Base-by-base conservation (phyloP, 2,329 filamentous ascomycete species). In the Aureobasidium sp. region DNA sequence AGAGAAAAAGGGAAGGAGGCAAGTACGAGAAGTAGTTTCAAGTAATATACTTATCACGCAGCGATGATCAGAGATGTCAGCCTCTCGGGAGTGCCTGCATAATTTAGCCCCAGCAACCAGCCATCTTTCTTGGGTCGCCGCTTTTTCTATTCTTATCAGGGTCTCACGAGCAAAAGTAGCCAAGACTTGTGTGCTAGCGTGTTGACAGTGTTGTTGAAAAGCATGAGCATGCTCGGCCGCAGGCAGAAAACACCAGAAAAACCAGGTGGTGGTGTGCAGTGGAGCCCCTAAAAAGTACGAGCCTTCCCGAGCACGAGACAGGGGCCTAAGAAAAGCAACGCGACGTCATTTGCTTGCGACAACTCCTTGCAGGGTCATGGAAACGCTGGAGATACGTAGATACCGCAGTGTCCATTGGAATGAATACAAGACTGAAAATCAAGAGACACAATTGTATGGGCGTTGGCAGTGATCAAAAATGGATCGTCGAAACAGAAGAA, bases 11-110 rank as follows among this genome's bases (percentile, higher is more conserved):
- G 15, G 13, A 29, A 48, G 41, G 17, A 39, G 34, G 9, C 55
- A 48, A 29, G 32, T 37, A 48, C 55, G n/a, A 48, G 42, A 58
- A 27, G 42, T 47, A 57, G 39, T 7, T 34, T 23, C 42, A 48
- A 37, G 34, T 58, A 58, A 58, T 58, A 58, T 58, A 58, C 55
- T 58, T 48, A 48, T 37, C 42, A 36, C 42, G 32, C 42, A 47
- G 55, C 23, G 55, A 58, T 39, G 55, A 58, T 58, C 55, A 36
- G 17, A 46, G 32, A 37, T 48, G 55, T 58, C 42, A 58, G 42
- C 41, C 53, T 44, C 27, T 58, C 55, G 55, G 55, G 42, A 36
- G 55, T 58, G 27, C 55, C 55, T 58, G 55, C 55, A 58, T 58
- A 48, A 58, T 48, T 42, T 58, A 27, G 27, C 55, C 55, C 55